phyloP scores from a whole-genome alignment of 2,329 filamentous ascomycete species.

The Teratosphaeria gauchensis region DNA sequence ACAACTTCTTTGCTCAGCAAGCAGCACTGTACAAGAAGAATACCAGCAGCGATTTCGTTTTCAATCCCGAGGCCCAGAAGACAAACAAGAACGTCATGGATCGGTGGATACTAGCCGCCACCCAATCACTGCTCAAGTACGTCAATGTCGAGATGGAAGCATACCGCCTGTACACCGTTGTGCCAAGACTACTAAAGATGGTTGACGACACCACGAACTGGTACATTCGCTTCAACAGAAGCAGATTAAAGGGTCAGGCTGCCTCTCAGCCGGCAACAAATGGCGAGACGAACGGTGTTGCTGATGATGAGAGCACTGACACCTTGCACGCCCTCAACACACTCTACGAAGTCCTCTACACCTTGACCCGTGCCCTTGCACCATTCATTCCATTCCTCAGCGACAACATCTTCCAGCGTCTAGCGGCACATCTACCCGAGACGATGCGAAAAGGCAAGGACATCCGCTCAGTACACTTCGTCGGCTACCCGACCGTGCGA shows the following conservation, averaged over 20 bases:
- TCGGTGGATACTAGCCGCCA: slow-evolving; percentile 85
- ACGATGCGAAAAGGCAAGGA: slow-evolving; percentile 57
- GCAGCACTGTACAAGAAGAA: slow-evolving; percentile 79
- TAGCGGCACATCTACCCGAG: slow-evolving; percentile 73
- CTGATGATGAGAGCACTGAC: slow-evolving; percentile 66
- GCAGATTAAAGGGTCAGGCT: slow-evolving; percentile 65
- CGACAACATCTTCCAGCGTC: slow-evolving; percentile 82
- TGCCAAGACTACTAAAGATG: slow-evolving; percentile 60
- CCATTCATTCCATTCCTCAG: slow-evolving; percentile 95
- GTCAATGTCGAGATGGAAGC: slow-evolving; percentile 87
- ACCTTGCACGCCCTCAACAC: slow-evolving; percentile 88
- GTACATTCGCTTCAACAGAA: slow-evolving; percentile 94
- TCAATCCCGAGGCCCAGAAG: slow-evolving; percentile 64
- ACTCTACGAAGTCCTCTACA: slow-evolving; percentile 86
- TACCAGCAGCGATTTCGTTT: slow-evolving; percentile 64
- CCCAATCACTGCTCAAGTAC: slow-evolving; percentile 81
- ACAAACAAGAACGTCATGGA: slow-evolving; percentile 90
- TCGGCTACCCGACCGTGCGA: slow-evolving; percentile 79
- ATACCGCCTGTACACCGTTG: slow-evolving; percentile 70
- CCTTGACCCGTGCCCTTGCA: slow-evolving; percentile 75
- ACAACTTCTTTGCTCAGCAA: slow-evolving; percentile 91
- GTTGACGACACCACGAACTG: slow-evolving; percentile 98
- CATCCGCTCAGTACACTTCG: slow-evolving; percentile 80
- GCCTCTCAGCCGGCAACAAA: slow-evolving; percentile 12
- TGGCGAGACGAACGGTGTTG: slow-evolving; percentile 12